A percentile compares a stretch with the other conserved stretches of the same genome.
Evolutionary conservation across 2,329 filamentous ascomycete genomes (phyloP).

Genomic region (Fusarium subtropicale): DNA sequence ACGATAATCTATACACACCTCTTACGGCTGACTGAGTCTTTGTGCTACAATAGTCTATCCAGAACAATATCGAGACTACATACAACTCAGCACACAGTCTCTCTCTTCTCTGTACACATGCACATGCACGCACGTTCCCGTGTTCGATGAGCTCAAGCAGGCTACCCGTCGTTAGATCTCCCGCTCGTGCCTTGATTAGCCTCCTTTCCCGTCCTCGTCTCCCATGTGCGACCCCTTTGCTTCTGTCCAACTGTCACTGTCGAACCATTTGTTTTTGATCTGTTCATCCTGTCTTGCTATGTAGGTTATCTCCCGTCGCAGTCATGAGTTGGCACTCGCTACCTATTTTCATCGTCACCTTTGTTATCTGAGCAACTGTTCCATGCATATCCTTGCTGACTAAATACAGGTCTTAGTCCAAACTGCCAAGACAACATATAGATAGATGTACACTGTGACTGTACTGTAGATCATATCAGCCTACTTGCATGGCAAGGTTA

Average conservation of each 20-base stretch:
- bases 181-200: slow-evolving; percentile 30
- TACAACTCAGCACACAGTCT: slow-evolving; percentile 21
- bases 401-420: not conserved
- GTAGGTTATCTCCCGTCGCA: slow-evolving; percentile 13
- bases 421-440: not conserved
- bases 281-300: slow-evolving; percentile 2
- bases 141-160: slow-evolving; percentile 48
- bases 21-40: not conserved
- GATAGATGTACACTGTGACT: not conserved
- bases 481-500: slow-evolving; percentile 4
- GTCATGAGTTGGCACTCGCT: slow-evolving; percentile 23
- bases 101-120: slow-evolving; percentile 3
- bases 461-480: slow-evolving; percentile 11
- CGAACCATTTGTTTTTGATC: slow-evolving; percentile 3
- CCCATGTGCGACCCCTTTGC: slow-evolving; percentile 15
- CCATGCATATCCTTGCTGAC: not conserved
- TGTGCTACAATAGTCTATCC: slow-evolving; percentile 11
- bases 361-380: not conserved
- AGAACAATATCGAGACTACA: slow-evolving; percentile 2
- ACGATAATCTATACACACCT: not conserved
- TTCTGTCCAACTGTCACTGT: slow-evolving; percentile 14
- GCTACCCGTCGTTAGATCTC: slow-evolving; percentile 47
- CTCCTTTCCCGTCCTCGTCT: slow-evolving; percentile 30
- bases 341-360: slow-evolving; percentile 4
- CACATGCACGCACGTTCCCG: slow-evolving; percentile 44